These are phyloP conservation scores for Stevia rebaudiana DNA, from an alignment of 140 eudicot genomes.

Conservation along the genomic window DNA sequence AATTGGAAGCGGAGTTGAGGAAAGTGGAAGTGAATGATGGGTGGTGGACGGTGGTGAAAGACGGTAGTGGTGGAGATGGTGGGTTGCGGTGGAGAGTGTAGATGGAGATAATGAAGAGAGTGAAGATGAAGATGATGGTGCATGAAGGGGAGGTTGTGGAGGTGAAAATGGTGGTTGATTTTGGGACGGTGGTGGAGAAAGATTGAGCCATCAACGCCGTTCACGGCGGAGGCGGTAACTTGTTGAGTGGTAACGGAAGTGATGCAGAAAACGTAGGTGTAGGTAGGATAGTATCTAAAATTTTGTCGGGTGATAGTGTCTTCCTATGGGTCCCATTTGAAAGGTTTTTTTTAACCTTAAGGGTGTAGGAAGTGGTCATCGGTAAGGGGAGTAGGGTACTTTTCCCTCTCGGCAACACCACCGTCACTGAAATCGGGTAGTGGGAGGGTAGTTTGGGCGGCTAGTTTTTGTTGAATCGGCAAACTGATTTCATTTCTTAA, in stretches of 20 bases:
- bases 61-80: slow-evolving; percentile 22
- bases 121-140: slow-evolving; percentile 42
- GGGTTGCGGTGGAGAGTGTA: slow-evolving; percentile 29
- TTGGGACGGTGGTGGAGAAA: slow-evolving; percentile 11
- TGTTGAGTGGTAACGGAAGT: not conserved
- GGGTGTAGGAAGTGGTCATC: no score
- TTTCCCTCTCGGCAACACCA: no score
- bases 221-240: slow-evolving; percentile 15
- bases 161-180: slow-evolving; percentile 28
- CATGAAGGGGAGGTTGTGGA: slow-evolving; percentile 28
- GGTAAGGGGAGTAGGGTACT: no score
- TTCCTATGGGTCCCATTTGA: slow-evolving; percentile 14
- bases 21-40: slow-evolving; percentile 37
- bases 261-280: slow-evolving; percentile 5
- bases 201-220: slow-evolving; percentile 26
- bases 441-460: no score
- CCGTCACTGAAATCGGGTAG: no score
- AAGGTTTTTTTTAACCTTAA: no score
- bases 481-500: no score
- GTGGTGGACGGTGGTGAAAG: slow-evolving; percentile 9
- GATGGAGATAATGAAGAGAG: slow-evolving; percentile 30
- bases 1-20: slow-evolving; percentile 47
- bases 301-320: slow-evolving; percentile 30
- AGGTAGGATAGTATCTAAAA: slow-evolving; percentile 15
- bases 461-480: no score